Evolutionary conservation across 225 moss, liverwort and hornwort genomes (phyloP), one percentile per base, ranked within the genome.

Genomic region (Pseudisothecium myosuroides): DNA sequence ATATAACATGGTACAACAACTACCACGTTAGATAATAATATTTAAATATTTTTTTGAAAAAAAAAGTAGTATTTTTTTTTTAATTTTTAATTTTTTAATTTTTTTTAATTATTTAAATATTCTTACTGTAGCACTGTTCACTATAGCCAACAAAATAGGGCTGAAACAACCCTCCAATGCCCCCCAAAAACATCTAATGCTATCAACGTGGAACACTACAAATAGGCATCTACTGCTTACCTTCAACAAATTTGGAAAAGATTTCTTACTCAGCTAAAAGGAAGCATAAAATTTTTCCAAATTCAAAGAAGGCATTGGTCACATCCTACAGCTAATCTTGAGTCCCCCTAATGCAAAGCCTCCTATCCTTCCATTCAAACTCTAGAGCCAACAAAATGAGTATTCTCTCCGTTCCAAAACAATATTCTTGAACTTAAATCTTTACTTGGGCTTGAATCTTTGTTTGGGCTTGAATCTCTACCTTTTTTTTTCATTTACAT

Each of bases 181-280:
- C n/a, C n/a, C n/a, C n/a, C n/a, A n/a, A n/a, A n/a, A n/a, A n/a
- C n/a, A n/a, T n/a, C n/a, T n/a, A n/a, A n/a, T n/a, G 45, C 3
- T 17, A 29, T 47, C 4, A 47, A 47, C 2, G 0, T 18, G 1
- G 11, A 73, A 16, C 6, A 28, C 1, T 72, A 0, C 0, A 0
- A 28, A 73, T 73, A 0, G 1, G 10, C 18, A 74, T 31, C 0
- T 47, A 0, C 1, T 0, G 0, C 4, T 29, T 9, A 66, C n/a
- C 4, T 73, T 73, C 73, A 45, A 45, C 3, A 73, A 47, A 74
- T 49, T 47, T 74, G 31, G 31, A 47, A 11, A 29, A 47, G 17
- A 73, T 45, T 73, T 47, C 4, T 73, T 29, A 29, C 0, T 29
- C 3, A 2, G 0, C 1, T 47, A 7, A 47, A 47, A 29, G 7